Percentiles rank a stretch among this genome's conserved stretches.
Evolutionary conservation across 352 stramenopile species (phyloP).

Genomic region (Phytophthora crassamura): DNA sequence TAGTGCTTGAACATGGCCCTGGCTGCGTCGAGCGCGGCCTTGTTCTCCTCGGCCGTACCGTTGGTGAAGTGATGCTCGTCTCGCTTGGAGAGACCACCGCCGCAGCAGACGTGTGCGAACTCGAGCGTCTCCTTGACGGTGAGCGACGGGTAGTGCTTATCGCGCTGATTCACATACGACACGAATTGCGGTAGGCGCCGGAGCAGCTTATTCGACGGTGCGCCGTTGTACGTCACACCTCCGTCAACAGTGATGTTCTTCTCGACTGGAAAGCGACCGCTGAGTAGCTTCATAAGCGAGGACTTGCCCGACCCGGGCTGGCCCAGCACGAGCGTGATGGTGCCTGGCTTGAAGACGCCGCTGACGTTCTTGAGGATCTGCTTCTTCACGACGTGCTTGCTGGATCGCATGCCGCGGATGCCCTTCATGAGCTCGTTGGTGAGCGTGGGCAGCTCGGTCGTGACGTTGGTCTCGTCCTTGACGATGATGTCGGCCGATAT

Average conservation of each 20-base stretch:
- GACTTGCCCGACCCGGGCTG: constrained; percentile 59
- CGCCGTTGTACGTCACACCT: constrained; percentile 54
- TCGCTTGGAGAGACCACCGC: constrained; percentile 2
- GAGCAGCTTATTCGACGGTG: constrained; percentile 48
- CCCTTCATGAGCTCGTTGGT: too few relatives aligned
- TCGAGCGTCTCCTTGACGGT: constrained; percentile 62
- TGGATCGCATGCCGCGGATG: too few relatives aligned
- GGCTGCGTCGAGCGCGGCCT: constrained; percentile 14
- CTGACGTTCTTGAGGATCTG: too few relatives aligned
- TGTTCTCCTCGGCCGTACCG: constrained; percentile 33
- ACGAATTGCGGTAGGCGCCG: constrained; percentile 54
- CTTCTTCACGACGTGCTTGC: too few relatives aligned
- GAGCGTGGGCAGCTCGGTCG: too few relatives aligned
- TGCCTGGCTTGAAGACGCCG: too few relatives aligned
- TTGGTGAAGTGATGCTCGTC: constrained; percentile 8
- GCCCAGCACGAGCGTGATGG: constrained; percentile 60
- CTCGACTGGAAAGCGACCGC: constrained; percentile 37
- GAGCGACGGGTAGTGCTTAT: constrained; percentile 57
- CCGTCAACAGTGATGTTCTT: constrained; percentile 47
- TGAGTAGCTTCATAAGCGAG: constrained; percentile 61
- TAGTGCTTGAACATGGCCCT: too few relatives aligned
- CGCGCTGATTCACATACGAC: constrained; percentile 55
- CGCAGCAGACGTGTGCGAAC: constrained; percentile 48
- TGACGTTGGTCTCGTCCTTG: too few relatives aligned
- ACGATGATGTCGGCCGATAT: too few relatives aligned